Evolutionary conservation across 1,139 yeast genomes (phyloP).

Genomic region (Candida dubliniensis): DNA sequence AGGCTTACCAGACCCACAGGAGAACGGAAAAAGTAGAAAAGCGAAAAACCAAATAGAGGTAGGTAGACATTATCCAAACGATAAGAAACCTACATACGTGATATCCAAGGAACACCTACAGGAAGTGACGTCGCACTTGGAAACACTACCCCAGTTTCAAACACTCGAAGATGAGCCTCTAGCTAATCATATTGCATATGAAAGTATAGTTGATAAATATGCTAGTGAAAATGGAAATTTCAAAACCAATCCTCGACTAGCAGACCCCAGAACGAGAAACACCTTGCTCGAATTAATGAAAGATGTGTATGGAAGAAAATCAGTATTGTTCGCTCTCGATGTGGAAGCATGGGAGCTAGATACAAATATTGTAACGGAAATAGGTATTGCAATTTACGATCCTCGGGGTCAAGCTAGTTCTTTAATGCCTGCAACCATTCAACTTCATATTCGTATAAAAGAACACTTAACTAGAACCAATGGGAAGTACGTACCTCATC

Average conservation of each 20-base stretch:
- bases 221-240: neutral
- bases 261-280: conserved; percentile 1
- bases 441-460: conserved; percentile 56
- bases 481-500: conserved; percentile 63
- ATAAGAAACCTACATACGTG: too few relatives aligned
- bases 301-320: conserved; percentile 28
- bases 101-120: neutral
- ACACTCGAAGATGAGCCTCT: neutral
- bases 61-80: too few relatives aligned
- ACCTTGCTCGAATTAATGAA: conserved; percentile 6
- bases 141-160: neutral
- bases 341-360: conserved; percentile 65
- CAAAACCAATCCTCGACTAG: conserved; percentile 8
- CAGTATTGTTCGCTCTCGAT: conserved; percentile 56
- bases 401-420: conserved; percentile 47
- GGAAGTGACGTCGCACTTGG: neutral
- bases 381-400: conserved; percentile 68
- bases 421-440: conserved; percentile 44
- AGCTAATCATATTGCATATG: neutral
- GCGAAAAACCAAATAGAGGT: too few relatives aligned
- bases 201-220: neutral
- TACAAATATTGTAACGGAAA: conserved; percentile 53
- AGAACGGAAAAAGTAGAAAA: too few relatives aligned
- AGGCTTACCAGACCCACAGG: too few relatives aligned
- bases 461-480: conserved; percentile 52